phyloP scores from a whole-genome alignment of 257 asterid species.

The Solanum gracilifrons region DNA sequence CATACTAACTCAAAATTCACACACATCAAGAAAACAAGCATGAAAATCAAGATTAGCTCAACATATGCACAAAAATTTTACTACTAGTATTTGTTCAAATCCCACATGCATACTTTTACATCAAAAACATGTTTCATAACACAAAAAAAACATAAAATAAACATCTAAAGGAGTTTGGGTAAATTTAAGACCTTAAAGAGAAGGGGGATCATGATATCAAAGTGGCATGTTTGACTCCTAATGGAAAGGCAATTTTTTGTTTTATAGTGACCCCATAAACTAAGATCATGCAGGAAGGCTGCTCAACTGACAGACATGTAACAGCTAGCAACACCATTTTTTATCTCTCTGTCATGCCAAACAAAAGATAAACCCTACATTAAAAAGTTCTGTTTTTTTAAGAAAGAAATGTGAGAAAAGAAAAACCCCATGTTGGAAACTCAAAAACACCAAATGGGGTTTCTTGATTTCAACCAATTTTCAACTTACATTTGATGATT shows the following conservation, averaged over 20 bases:
- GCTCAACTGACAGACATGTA: slow-evolving; percentile 44
- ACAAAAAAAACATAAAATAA: not conserved
- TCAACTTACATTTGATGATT: not conserved
- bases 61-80: not conserved
- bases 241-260: slow-evolving; percentile 10
- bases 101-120: not conserved
- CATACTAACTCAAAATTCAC: not conserved
- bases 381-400: not conserved
- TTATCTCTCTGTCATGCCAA: slow-evolving; percentile 44
- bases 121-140: not conserved
- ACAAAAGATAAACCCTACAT: slow-evolving; percentile 4
- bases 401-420: not conserved
- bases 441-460: not conserved
- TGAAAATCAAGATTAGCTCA: not conserved
- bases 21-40: not conserved
- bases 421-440: not conserved
- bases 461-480: not conserved
- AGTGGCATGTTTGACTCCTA: slow-evolving; percentile 82
- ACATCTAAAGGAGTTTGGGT: not conserved
- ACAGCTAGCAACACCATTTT: slow-evolving; percentile 52
- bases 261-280: slow-evolving; percentile 1
- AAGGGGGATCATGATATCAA: slow-evolving; percentile 42
- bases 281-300: slow-evolving; percentile 76
- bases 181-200: slow-evolving; percentile 7
- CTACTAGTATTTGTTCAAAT: not conserved